Percentiles rank a stretch among this genome's conserved stretches.
These are phyloP conservation scores for Chlorella ohadii DNA, from an alignment of 139 green algal genomes.

Conservation along the genomic window DNA sequence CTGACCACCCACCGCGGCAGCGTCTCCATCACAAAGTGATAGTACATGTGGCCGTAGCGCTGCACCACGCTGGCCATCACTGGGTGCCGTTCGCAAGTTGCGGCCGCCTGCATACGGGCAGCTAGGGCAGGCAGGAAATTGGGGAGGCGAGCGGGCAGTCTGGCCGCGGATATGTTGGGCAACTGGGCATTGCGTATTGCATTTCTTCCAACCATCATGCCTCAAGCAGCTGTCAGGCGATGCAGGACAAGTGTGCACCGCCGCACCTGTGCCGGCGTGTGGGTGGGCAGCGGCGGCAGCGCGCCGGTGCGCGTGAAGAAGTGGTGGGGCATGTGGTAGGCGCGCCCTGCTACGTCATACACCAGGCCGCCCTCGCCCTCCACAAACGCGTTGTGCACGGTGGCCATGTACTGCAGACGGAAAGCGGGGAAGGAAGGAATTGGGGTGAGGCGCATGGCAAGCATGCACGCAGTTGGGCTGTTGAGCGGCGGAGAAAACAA, in stretches of 20 bases:
- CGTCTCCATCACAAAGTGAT: conserved; percentile 51
- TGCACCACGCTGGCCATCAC: conserved; percentile 38
- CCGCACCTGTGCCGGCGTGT: conserved; percentile 3
- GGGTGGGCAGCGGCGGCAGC: conserved; percentile 22
- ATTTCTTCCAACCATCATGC: no score
- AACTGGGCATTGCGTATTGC: no score
- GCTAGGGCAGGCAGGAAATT: neutral
- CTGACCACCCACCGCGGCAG: conserved; percentile 30
- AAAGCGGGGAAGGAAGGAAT: neutral
- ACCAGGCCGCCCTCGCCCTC: conserved; percentile 46
- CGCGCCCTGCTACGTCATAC: conserved; percentile 34
- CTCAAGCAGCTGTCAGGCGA: no score
- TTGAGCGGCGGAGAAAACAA: neutral
- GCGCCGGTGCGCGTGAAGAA: conserved; percentile 29
- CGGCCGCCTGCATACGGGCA: neutral
- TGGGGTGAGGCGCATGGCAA: no score
- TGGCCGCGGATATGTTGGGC: no score
- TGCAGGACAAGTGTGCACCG: neutral
- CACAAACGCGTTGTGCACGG: conserved; percentile 42
- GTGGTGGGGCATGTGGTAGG: conserved; percentile 43
- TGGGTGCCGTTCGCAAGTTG: conserved; percentile 14
- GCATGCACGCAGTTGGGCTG: no score
- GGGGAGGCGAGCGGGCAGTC: no score
- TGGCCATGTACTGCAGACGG: conserved; percentile 35
- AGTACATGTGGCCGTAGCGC: conserved; percentile 54